A percentile compares a stretch with the other conserved stretches of the same genome.
Evolutionary conservation across 257 asterid genomes (phyloP).

Genomic region (Striga asiatica): DNA sequence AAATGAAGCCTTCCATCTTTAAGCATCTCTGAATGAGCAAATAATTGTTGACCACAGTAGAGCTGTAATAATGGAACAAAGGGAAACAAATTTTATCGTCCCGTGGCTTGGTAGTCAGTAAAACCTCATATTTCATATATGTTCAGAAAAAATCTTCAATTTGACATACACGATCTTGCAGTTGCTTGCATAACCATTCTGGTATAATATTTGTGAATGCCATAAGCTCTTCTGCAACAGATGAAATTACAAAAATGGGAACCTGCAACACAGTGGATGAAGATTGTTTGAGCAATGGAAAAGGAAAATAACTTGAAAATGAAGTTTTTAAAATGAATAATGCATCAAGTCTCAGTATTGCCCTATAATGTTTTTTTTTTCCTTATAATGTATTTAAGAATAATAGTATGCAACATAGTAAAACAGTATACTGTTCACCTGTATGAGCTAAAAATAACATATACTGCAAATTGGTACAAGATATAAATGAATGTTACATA

Average conservation of each 20-base stretch:
- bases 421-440: background rate
- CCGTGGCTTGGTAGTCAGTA: conserved; percentile 1
- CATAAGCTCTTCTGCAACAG: conserved; percentile 78
- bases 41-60: conserved; percentile 57
- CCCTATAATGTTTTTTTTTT: too few relatives aligned
- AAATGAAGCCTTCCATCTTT: conserved; percentile 51
- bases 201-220: conserved; percentile 67
- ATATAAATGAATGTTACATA: background rate
- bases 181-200: conserved; percentile 68
- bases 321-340: background rate
- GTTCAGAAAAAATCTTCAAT: background rate
- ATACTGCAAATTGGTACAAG: background rate
- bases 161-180: conserved; percentile 55
- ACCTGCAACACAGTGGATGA: conserved; percentile 33
- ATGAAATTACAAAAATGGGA: conserved; percentile 66
- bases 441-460: background rate
- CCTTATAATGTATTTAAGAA: too few relatives aligned
- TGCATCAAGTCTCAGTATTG: background rate
- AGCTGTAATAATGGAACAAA: conserved; percentile 35
- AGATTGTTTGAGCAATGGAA: background rate
- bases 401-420: too few relatives aligned
- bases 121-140: conserved; percentile 10
- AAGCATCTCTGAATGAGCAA: conserved; percentile 52
- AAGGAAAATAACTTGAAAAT: background rate
- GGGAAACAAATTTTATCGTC: background rate